These are phyloP conservation scores for Grosmannia serpens DNA, from an alignment of 2,329 filamentous ascomycete genomes.

Conservation along the genomic window DNA sequence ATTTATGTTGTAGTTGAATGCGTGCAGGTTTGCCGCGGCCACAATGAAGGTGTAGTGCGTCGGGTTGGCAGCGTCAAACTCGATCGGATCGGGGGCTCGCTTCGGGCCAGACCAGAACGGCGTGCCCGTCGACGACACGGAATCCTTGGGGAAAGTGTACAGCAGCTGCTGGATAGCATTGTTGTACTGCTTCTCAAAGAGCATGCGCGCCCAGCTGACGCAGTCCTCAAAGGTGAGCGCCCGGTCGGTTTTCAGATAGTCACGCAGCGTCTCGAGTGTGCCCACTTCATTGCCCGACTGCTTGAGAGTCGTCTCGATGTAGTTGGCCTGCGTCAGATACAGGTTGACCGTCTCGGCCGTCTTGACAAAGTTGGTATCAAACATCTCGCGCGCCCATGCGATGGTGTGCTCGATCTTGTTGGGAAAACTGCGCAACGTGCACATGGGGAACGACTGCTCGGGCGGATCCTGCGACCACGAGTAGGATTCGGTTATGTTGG, in stretches of 20 bases:
- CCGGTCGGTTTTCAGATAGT: slow-evolving; percentile 85
- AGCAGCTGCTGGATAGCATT: slow-evolving; percentile 92
- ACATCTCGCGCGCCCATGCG: slow-evolving; percentile 92
- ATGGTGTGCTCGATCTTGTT: slow-evolving; percentile 99
- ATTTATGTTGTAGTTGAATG: slow-evolving; percentile 96
- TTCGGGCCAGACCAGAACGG: slow-evolving; percentile 98
- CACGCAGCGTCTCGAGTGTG: slow-evolving; percentile 78
- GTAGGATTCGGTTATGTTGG: slow-evolving; percentile 88
- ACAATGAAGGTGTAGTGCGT: slow-evolving; percentile 85
- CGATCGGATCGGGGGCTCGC: slow-evolving; percentile 83
- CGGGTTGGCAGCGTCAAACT: slow-evolving; percentile 73
- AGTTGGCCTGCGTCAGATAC: slow-evolving; percentile 85
- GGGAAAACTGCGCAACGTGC: slow-evolving; percentile 90
- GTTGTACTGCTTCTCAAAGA: slow-evolving; percentile 95
- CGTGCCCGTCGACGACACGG: slow-evolving; percentile 74
- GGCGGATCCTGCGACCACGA: slow-evolving; percentile 90
- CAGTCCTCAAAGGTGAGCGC: slow-evolving; percentile 91
- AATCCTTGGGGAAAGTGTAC: slow-evolving; percentile 95
- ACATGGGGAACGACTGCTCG: slow-evolving; percentile 99
- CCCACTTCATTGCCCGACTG: slow-evolving; percentile 92
- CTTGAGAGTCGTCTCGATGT: slow-evolving; percentile 75
- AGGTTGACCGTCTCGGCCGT: slow-evolving; percentile 89
- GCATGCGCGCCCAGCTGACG: slow-evolving; percentile 83
- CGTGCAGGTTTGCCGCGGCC: slow-evolving; percentile 82
- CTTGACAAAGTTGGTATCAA: slow-evolving; percentile 88